Percentiles rank a stretch among this genome's conserved stretches.
phyloP scores from a whole-genome alignment of 306 rosid species.

The Gastrolobium villosum region DNA sequence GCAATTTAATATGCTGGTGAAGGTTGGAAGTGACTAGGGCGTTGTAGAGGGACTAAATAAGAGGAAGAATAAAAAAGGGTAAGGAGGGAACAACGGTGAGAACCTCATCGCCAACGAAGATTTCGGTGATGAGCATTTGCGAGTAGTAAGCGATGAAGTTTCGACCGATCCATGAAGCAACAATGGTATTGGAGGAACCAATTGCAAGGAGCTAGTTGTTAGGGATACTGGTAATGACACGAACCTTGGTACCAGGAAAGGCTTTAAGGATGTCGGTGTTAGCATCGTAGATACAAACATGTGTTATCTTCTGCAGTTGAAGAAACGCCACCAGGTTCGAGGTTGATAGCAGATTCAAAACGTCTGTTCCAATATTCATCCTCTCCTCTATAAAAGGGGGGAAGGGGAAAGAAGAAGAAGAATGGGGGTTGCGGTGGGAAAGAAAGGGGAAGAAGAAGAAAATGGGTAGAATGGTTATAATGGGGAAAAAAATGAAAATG shows the following conservation, averaged over 20 bases:
- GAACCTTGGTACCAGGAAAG: constrained; percentile 68
- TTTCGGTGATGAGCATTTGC: constrained; percentile 68
- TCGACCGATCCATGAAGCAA: constrained; percentile 84
- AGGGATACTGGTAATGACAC: constrained; percentile 80
- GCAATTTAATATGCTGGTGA: constrained; percentile 72
- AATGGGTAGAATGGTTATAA: no score
- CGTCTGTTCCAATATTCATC: constrained; percentile 86
- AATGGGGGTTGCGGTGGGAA: no score
- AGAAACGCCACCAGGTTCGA: constrained; percentile 72
- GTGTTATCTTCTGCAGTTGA: constrained; percentile 72
- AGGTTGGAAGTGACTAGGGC: constrained; percentile 88
- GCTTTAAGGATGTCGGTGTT: constrained; percentile 78
- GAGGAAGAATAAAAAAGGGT: constrained; percentile 75
- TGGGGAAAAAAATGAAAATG: no score
- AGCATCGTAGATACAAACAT: constrained; percentile 86
- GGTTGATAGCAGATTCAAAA: constrained; percentile 63
- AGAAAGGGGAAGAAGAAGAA: no score
- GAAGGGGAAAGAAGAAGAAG: no score
- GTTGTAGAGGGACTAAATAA: constrained; percentile 75
- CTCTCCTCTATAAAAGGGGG: constrained; percentile 9
- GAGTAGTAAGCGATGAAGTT: constrained; percentile 86
- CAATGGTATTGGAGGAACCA: constrained; percentile 91
- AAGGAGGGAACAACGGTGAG: constrained; percentile 77
- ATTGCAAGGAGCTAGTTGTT: constrained; percentile 91
- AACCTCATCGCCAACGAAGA: constrained; percentile 95